Percentiles rank a stretch among this genome's conserved stretches.
phyloP scores from a whole-genome alignment of 2,329 filamentous ascomycete species.

The Sporothrix globosa region DNA sequence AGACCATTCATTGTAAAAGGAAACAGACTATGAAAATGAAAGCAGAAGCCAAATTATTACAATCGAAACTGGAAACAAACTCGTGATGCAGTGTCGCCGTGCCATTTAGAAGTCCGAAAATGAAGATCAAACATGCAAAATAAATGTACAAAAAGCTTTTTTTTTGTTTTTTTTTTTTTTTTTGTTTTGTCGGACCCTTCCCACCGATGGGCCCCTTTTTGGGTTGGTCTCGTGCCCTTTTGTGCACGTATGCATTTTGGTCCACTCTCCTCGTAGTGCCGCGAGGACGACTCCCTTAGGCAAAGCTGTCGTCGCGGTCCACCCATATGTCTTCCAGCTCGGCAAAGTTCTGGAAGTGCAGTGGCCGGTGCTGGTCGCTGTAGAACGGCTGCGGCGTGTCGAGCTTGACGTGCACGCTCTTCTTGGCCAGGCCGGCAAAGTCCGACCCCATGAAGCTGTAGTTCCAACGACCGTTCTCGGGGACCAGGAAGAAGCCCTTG shows the following conservation, averaged over 20 bases:
- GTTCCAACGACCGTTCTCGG: conserved; percentile 89
- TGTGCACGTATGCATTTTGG: background rate
- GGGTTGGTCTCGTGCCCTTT: background rate
- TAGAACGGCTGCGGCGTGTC: conserved; percentile 92
- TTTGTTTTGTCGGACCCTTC: background rate
- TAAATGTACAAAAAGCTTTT: background rate
- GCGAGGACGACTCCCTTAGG: conserved; percentile 50
- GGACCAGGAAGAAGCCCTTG: conserved; percentile 93
- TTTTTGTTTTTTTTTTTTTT: background rate
- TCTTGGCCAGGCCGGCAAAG: conserved; percentile 88
- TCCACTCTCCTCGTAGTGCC: background rate
- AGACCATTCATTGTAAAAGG: background rate
- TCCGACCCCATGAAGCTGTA: conserved; percentile 96
- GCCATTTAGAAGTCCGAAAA: conserved; percentile 21
- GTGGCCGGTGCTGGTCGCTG: conserved; percentile 83
- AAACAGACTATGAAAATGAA: background rate
- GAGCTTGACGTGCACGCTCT: conserved; percentile 85
- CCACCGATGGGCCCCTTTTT: background rate
- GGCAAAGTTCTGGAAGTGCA: conserved; percentile 97
- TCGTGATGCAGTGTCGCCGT: conserved; percentile 5
- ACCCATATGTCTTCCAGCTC: conserved; percentile 97
- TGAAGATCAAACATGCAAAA: conserved; percentile 18
- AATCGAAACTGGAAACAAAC: conserved; percentile 17
- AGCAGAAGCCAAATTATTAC: conserved; percentile 4
- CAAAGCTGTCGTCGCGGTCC: conserved; percentile 90